phyloP scores from a whole-genome alignment of 75 land plant species.

The Larix kaempferi region DNA sequence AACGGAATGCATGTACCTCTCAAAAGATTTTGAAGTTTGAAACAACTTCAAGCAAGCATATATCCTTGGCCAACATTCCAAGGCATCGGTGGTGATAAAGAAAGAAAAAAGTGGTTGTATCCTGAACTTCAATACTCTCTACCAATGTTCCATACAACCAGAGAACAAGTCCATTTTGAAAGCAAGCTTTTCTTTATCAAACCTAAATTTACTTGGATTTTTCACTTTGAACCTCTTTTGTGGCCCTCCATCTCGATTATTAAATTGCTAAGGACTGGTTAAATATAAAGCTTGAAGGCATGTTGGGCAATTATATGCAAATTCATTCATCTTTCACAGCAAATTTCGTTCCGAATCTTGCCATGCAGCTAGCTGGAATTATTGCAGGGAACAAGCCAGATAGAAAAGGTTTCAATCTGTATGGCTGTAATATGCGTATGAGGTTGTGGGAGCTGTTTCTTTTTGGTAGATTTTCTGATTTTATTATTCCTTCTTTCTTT shows the following conservation, averaged over 20 bases:
- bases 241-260: background rate
- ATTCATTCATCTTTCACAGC: too few species aligned
- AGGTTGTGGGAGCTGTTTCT: background rate
- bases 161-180: too few species aligned
- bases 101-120: background rate
- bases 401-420: background rate
- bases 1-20: background rate
- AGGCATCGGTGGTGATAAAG: background rate
- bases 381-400: background rate
- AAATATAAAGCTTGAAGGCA: background rate
- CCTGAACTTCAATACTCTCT: background rate
- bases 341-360: background rate
- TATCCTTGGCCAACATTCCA: slow-evolving; percentile 4
- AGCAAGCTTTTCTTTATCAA: too few species aligned
- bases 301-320: background rate
- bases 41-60: slow-evolving; percentile 1
- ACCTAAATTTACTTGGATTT: background rate
- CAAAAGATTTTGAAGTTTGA: too few species aligned
- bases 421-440: too few species aligned
- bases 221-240: background rate
- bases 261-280: background rate
- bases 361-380: background rate
- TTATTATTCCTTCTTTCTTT: background rate
- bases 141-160: background rate
- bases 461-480: background rate